Evolutionary conservation across 257 asterid genomes (phyloP).

Genomic region (Petrea volubilis): DNA sequence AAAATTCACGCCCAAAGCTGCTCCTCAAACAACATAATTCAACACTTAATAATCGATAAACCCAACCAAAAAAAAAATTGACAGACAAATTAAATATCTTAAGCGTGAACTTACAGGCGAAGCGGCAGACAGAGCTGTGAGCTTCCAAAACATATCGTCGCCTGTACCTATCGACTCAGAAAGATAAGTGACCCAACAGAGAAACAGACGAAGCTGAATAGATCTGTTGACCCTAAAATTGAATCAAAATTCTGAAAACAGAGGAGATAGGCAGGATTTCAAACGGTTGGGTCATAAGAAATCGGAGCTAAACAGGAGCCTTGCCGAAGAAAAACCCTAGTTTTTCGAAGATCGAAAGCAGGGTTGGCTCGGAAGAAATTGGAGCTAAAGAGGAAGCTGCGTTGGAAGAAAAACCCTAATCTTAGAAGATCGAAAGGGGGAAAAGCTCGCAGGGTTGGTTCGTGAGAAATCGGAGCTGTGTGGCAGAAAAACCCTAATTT

Average conservation of each 20-base stretch:
- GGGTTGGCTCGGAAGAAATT: neutral
- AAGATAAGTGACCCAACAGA: constrained; percentile 20
- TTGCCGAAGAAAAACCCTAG: constrained; percentile 29
- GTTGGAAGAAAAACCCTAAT: constrained; percentile 41
- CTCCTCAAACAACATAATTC: constrained; percentile 4
- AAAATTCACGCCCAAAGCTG: constrained; percentile 3
- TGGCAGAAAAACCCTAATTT: constrained; percentile 42
- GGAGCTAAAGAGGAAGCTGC: no score
- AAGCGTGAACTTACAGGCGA: constrained; percentile 72
- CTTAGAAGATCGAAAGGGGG: constrained; percentile 31
- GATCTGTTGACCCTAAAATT: constrained; percentile 61
- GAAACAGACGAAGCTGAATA: constrained; percentile 21
- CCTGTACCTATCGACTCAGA: constrained; percentile 14
- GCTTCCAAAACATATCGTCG: constrained; percentile 91
- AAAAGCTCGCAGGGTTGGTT: no score
- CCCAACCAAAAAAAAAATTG: neutral
- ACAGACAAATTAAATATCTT: neutral
- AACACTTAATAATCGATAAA: constrained; percentile 5
- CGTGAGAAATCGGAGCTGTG: neutral
- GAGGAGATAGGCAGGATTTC: constrained; percentile 29
- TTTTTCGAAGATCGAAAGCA: no score
- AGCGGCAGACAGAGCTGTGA: constrained; percentile 78
- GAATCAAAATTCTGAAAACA: constrained; percentile 18
- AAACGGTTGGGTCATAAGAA: constrained; percentile 13
- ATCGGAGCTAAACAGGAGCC: constrained; percentile 17